A percentile compares a stretch with the other conserved stretches of the same genome.
Evolutionary conservation across 495 filamentous ascomycete genomes (phyloP).

Genomic region (Pseudoneurospora amorphoporcata): DNA sequence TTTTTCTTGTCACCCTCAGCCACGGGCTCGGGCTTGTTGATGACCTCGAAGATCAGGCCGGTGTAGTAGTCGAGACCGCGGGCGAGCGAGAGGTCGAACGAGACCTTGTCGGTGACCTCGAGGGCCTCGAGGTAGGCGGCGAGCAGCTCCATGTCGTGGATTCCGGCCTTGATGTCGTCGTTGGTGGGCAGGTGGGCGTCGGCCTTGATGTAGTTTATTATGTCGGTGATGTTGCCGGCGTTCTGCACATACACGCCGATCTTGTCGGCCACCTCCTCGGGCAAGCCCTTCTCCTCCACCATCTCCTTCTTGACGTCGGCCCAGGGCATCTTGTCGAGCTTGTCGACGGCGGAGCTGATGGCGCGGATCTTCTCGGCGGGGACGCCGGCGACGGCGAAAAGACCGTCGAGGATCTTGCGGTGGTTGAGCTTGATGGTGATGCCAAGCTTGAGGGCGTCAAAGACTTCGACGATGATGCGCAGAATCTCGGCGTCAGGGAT

Average conservation of each 20-base stretch:
- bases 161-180: constrained; percentile 59
- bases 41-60: constrained; percentile 83
- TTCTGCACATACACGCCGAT: constrained; percentile 72
- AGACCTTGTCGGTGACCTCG: constrained; percentile 56
- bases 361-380: constrained; percentile 74
- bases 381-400: constrained; percentile 86
- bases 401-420: constrained; percentile 84
- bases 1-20: background rate
- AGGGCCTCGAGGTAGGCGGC: constrained; percentile 76
- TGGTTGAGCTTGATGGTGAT: constrained; percentile 89
- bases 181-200: constrained; percentile 58
- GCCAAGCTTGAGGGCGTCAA: constrained; percentile 62
- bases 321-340: constrained; percentile 90
- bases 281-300: constrained; percentile 83
- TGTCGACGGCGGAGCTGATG: constrained; percentile 88
- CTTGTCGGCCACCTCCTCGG: constrained; percentile 61
- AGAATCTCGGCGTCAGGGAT: constrained; percentile 91
- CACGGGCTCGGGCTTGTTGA: constrained; percentile 26
- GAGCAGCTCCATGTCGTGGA: constrained; percentile 72
- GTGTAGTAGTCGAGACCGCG: constrained; percentile 92
- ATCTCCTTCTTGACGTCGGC: constrained; percentile 85
- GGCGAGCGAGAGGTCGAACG: constrained; percentile 74
- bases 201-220: constrained; percentile 53
- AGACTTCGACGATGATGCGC: constrained; percentile 74
- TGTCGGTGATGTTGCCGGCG: constrained; percentile 52